Conservation (phyloP, 768 basidiomycete species). For the Albatrellus ellisii region DNA sequence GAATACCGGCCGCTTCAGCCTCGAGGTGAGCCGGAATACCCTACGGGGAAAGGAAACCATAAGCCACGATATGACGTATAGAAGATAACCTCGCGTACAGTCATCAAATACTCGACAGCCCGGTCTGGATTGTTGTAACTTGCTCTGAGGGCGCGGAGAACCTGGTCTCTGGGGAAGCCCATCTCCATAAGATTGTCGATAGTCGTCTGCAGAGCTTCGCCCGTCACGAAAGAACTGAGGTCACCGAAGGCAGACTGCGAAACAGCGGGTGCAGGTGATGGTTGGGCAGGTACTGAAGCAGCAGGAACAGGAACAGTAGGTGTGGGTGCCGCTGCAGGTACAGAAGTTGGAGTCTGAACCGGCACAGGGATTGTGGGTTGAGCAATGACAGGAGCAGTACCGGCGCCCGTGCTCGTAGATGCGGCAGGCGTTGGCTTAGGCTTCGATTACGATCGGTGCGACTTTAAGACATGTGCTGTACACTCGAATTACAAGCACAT, state of each 20-base stretch:
- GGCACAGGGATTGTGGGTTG: slow-evolving; percentile 19
- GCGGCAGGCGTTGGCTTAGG: slow-evolving; percentile 38
- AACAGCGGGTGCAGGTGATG: slow-evolving; percentile 20
- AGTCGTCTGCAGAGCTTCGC: slow-evolving; percentile 59
- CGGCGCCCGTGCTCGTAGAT: slow-evolving; percentile 19
- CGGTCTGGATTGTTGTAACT: slow-evolving; percentile 97
- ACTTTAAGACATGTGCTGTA: neutral
- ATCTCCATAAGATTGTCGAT: slow-evolving; percentile 83
- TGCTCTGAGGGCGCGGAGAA: slow-evolving; percentile 75
- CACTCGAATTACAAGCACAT: slow-evolving; percentile 8
- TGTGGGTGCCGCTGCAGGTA: slow-evolving; percentile 21
- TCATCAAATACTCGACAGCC: slow-evolving; percentile 97
- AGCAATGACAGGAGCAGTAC: slow-evolving; percentile 16
- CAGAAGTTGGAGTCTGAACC: slow-evolving; percentile 17
- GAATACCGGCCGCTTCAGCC: slow-evolving; percentile 29
- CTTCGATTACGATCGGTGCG: slow-evolving; percentile 20
- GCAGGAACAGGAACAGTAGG: slow-evolving; percentile 23
- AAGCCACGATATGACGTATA: slow-evolving; percentile 8
- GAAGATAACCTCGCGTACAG: slow-evolving; percentile 31
- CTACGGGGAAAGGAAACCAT: slow-evolving; percentile 27
- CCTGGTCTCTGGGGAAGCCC: slow-evolving; percentile 85
- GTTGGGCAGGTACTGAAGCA: slow-evolving; percentile 20
- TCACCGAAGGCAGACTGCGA: slow-evolving; percentile 30
- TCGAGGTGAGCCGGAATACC: slow-evolving; percentile 69
- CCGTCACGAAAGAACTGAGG: slow-evolving; percentile 56